Evolutionary conservation across 306 rosid species (phyloP), one percentile per base, ranked within the genome.

Genomic region (Ormosia emarginata): DNA sequence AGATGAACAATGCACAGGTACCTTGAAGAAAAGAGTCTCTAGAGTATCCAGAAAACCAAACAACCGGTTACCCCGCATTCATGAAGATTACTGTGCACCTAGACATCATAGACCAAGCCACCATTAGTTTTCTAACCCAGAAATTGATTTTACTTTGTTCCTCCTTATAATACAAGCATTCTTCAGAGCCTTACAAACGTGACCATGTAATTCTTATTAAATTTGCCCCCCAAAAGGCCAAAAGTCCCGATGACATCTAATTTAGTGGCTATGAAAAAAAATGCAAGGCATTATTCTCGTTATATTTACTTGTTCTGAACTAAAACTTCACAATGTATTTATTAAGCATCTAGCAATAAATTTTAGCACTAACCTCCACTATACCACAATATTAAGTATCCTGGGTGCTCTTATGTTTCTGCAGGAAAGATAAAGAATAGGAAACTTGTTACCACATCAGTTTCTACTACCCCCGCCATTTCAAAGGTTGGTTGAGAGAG

Each of bases 41-140:
- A 86, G 84, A 88, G 80, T 70, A 36, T 65, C 86, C 78, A 83
- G 78, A 78, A 90, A 82, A 82, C 71, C 85, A 78, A 76, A 83
- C 79, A 80, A 86, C 64, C 76, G 29, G 73, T 84, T 86, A 73
- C 90, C 89, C 8, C 80, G 79, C 78, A 77, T 90, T 84, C 88
- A 90, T 79, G 91, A 90, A 90, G 91, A 90, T 86, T 88, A 88
- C 61, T 86, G 47, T 80, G 91, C 89, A 68, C 91, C 93, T 86
- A 86, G 89, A 80, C 82, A 80, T n/a, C 91, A 88, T 76, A 85
- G 78, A 86, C 71, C 89, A 75, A 83, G 69, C 34, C 93, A 89
- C 84, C 82, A 90, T 71, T 89, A 81, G 57, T 43, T 81, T 30
- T 29, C 7, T 77, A 49, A 32, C 8, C 12, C 46, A 70, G 15